Conservation (phyloP, 2,329 filamentous ascomycete species). For the Esteya vermicola region DNA sequence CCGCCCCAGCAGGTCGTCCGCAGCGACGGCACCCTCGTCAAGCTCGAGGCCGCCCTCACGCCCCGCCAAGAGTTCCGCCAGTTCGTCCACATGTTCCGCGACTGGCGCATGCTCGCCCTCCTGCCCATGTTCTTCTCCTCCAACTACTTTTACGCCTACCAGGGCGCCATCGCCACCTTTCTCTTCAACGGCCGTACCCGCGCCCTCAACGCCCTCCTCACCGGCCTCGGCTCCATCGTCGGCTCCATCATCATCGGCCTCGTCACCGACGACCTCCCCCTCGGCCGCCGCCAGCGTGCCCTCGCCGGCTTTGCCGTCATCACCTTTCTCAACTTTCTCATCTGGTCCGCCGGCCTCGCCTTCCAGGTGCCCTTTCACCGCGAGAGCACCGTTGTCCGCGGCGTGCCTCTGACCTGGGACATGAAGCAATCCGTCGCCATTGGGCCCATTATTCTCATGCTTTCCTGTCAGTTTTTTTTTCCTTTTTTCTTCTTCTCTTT, state of each 20-base stretch:
- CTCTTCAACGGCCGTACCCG: conserved; percentile 63
- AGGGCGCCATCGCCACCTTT: conserved; percentile 57
- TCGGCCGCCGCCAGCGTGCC: conserved; percentile 46
- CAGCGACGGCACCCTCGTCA: conserved; percentile 56
- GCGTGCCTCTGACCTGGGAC: conserved; percentile 13
- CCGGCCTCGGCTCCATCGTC: conserved; percentile 59
- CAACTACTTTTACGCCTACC: conserved; percentile 77
- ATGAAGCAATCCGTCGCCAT: conserved; percentile 12
- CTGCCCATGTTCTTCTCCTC: conserved; percentile 64
- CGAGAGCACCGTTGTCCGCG: conserved; percentile 6
- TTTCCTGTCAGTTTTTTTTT: conserved; percentile 6
- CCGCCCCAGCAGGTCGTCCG: conserved; percentile 60
- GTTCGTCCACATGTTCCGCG: conserved; percentile 51
- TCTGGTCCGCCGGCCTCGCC: conserved; percentile 59
- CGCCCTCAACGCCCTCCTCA: conserved; percentile 56
- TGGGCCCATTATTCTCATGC: conserved; percentile 14
- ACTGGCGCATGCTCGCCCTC: conserved; percentile 1
- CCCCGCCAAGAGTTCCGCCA: conserved; percentile 70
- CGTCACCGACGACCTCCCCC: conserved; percentile 39
- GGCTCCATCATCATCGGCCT: conserved; percentile 53
- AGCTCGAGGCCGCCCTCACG: conserved; percentile 48
- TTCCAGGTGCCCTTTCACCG: conserved; percentile 42
- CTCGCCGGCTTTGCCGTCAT: conserved; percentile 42
- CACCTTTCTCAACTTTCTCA: conserved; percentile 46
- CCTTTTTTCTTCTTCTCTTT: too few relatives aligned